A percentile compares a stretch with the other conserved stretches of the same genome.
Conservation (phyloP, 768 basidiomycete species). For the Tricholoma flavovirens region DNA sequence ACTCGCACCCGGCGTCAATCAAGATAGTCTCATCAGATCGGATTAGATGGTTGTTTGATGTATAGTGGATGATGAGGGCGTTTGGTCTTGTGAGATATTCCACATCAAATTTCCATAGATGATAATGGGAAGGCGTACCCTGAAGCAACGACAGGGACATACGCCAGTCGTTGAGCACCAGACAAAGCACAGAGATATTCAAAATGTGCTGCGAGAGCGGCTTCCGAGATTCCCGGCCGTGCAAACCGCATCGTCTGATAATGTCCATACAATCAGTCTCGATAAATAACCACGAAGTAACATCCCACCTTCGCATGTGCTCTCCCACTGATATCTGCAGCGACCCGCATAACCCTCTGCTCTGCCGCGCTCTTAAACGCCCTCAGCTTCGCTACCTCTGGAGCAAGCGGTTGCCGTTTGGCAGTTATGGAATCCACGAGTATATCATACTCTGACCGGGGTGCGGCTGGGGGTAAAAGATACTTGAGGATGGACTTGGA, state of each 20-base stretch:
- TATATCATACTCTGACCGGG: conserved; percentile 45
- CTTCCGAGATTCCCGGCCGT: conserved; percentile 37
- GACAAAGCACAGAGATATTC: conserved; percentile 77
- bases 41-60: conserved; percentile 79
- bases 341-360: conserved; percentile 69
- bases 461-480: conserved; percentile 28
- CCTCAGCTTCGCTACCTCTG: conserved; percentile 66
- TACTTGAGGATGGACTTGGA: conserved; percentile 55
- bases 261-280: background rate
- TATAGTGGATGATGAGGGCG: conserved; percentile 91
- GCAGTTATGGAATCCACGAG: conserved; percentile 51
- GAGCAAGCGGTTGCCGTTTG: conserved; percentile 48
- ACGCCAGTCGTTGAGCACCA: conserved; percentile 87
- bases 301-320: conserved; percentile 75
- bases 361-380: conserved; percentile 78
- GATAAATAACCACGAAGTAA: background rate
- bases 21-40: conserved; percentile 70
- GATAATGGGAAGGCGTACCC: conserved; percentile 48
- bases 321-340: conserved; percentile 81
- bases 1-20: conserved; percentile 91
- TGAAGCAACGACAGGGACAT: conserved; percentile 95
- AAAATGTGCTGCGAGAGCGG: conserved; percentile 65
- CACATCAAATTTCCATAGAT: too few species aligned
- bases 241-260: conserved; percentile 78
- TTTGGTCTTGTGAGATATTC: conserved; percentile 45